A percentile compares a stretch with the other conserved stretches of the same genome.
These are phyloP conservation scores for Didymella segeticola DNA, from an alignment of 2,329 filamentous ascomycete species.

Conservation along the genomic window DNA sequence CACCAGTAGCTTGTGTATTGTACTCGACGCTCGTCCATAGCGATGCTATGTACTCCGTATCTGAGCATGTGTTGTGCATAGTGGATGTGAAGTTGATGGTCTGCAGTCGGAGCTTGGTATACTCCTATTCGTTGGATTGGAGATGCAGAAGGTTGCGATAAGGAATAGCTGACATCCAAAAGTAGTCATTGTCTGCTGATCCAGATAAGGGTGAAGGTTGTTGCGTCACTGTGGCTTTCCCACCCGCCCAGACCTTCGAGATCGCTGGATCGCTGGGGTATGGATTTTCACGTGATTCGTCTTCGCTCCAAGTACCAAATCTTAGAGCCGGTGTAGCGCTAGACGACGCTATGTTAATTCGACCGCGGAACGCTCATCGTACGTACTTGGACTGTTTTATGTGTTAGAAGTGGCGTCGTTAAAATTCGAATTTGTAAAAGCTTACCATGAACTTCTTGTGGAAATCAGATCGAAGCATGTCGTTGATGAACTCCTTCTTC, in stretches of 20 bases:
- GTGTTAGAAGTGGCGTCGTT: slow-evolving; percentile 15
- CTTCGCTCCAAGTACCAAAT: slow-evolving; percentile 18
- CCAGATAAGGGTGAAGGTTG: slow-evolving; percentile 39
- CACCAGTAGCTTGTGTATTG: not conserved
- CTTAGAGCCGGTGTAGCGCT: slow-evolving; percentile 20
- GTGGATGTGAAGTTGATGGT: not conserved
- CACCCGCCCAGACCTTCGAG: slow-evolving; percentile 14
- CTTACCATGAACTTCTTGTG: slow-evolving; percentile 93
- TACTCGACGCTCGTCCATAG: not conserved
- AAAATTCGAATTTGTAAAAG: not conserved
- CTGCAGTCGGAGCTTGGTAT: slow-evolving; percentile 4
- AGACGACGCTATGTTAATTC: slow-evolving; percentile 4
- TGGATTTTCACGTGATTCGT: slow-evolving; percentile 26
- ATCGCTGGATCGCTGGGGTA: slow-evolving; percentile 27
- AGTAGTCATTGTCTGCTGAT: slow-evolving; percentile 37
- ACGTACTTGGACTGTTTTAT: slow-evolving; percentile 45
- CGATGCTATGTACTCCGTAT: not conserved
- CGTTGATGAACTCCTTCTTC: slow-evolving; percentile 97
- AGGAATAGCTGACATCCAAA: slow-evolving; percentile 32
- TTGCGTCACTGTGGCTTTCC: slow-evolving; percentile 32
- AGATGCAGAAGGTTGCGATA: slow-evolving; percentile 21
- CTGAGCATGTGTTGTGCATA: not conserved
- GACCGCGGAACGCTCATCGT: slow-evolving; percentile 37
- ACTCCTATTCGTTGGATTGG: slow-evolving; percentile 22
- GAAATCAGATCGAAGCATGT: slow-evolving; percentile 92